A percentile compares a stretch with the other conserved stretches of the same genome.
Conservation (phyloP, 140 eudicot genomes). For the Stevia rebaudiana region DNA sequence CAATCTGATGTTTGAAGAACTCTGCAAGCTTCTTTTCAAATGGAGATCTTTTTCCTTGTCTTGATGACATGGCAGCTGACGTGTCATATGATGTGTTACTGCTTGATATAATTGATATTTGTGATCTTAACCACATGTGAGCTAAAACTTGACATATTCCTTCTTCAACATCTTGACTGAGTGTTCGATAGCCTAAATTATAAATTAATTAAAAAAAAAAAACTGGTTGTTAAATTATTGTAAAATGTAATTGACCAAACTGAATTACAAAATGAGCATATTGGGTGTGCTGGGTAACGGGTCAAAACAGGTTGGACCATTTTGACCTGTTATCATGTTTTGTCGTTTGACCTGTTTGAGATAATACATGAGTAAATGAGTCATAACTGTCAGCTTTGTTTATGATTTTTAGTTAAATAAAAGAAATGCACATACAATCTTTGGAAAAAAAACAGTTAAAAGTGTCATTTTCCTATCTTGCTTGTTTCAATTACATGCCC, state of each 20-base stretch:
- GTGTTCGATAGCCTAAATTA: slow-evolving; percentile 65
- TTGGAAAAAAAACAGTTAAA: neutral
- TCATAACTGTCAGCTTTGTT: neutral
- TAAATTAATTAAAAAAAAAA: slow-evolving; percentile 6
- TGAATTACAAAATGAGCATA: neutral
- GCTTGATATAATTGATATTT: slow-evolving; percentile 31
- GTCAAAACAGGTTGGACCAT: neutral
- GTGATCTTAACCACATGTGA: slow-evolving; percentile 81
- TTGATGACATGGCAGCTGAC: slow-evolving; percentile 40
- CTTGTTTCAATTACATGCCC: neutral
- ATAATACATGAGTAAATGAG: neutral
- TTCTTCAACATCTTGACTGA: slow-evolving; percentile 90
- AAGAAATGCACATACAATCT: neutral
- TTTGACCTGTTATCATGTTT: too few species aligned
- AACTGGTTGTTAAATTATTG: neutral
- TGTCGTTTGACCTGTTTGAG: too few species aligned
- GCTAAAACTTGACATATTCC: slow-evolving; percentile 96
- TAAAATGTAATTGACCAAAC: neutral
- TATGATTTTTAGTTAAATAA: neutral
- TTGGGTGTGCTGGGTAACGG: neutral
- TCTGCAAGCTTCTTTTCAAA: slow-evolving; percentile 82
- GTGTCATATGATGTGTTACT: slow-evolving; percentile 20
- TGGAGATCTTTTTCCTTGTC: slow-evolving; percentile 54
- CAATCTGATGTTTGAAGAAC: slow-evolving; percentile 76
- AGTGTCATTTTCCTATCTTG: neutral